Percentiles rank a stretch among this genome's conserved stretches.
Evolutionary conservation across 108 stramenopile genomes (phyloP).

Genomic region (Skeletonema potamos): DNA sequence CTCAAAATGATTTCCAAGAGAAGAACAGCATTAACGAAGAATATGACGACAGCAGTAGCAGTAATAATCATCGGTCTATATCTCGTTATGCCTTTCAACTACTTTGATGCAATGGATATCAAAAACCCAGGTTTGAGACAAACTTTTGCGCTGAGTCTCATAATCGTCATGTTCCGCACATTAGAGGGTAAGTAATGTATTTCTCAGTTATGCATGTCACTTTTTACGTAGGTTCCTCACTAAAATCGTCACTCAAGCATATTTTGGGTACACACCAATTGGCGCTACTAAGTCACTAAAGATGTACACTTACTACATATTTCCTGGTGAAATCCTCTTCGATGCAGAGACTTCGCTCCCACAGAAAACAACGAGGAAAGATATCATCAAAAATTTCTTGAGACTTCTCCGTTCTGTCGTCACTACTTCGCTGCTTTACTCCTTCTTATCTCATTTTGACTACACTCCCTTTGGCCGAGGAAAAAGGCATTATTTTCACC

Average conservation of each 20-base stretch:
- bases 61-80: neutral
- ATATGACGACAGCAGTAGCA: neutral
- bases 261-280: conserved; percentile 14
- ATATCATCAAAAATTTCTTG: neutral
- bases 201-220: too few relatives aligned
- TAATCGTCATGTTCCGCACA: conserved; percentile 19
- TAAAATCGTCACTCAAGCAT: too few relatives aligned
- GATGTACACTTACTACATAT: conserved; percentile 21
- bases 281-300: conserved; percentile 11
- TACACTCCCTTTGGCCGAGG: conserved; percentile 31
- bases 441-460: conserved; percentile 15
- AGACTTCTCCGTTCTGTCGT: neutral
- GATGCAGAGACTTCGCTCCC: conserved; percentile 15
- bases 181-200: too few relatives aligned
- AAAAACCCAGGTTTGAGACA: neutral
- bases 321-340: conserved; percentile 25
- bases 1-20: neutral
- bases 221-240: too few relatives aligned
- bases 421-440: neutral
- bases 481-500: conserved; percentile 2
- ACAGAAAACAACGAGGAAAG: conserved; percentile 1
- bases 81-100: neutral
- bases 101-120: neutral
- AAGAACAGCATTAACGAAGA: neutral
- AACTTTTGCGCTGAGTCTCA: neutral